These are phyloP conservation scores for Viola odorata DNA, from an alignment of 345 rosid genomes.

Conservation along the genomic window DNA sequence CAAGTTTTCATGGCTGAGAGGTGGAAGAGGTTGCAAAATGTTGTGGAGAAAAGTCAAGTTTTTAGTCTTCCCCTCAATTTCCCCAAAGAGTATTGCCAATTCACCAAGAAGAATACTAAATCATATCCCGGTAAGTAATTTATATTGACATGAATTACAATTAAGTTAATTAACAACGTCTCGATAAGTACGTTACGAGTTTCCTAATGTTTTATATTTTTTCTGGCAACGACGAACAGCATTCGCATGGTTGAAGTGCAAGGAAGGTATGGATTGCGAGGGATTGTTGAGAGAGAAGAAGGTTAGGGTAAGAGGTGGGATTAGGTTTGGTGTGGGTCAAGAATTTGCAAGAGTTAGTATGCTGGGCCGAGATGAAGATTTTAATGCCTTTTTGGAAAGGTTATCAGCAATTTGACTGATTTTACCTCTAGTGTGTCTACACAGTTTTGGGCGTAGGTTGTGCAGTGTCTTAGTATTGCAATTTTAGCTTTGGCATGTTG, in stretches of 20 bases:
- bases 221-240: slow-evolving; percentile 26
- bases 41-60: slow-evolving; percentile 31
- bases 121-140: slow-evolving; percentile 54
- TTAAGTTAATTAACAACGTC: no score
- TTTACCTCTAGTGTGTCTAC: no score
- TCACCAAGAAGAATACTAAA: slow-evolving; percentile 31
- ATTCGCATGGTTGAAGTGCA: slow-evolving; percentile 78
- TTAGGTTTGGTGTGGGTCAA: slow-evolving; percentile 45
- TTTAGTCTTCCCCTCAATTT: slow-evolving; percentile 46
- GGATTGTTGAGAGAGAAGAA: slow-evolving; percentile 40
- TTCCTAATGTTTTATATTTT: slow-evolving; percentile 1
- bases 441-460: no score
- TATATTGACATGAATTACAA: neutral
- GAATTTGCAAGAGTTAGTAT: slow-evolving; percentile 59
- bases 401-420: slow-evolving; percentile 35
- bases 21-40: slow-evolving; percentile 59
- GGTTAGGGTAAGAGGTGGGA: slow-evolving; percentile 52
- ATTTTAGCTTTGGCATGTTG: no score
- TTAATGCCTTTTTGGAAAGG: slow-evolving; percentile 56
- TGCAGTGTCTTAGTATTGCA: no score
- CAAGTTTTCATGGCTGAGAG: slow-evolving; percentile 45
- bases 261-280: slow-evolving; percentile 42
- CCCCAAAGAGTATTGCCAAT: slow-evolving; percentile 61
- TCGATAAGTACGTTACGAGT: neutral
- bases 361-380: slow-evolving; percentile 57